Conservation (phyloP, 148 eudicot genomes). For the Rhododendron molle region DNA sequence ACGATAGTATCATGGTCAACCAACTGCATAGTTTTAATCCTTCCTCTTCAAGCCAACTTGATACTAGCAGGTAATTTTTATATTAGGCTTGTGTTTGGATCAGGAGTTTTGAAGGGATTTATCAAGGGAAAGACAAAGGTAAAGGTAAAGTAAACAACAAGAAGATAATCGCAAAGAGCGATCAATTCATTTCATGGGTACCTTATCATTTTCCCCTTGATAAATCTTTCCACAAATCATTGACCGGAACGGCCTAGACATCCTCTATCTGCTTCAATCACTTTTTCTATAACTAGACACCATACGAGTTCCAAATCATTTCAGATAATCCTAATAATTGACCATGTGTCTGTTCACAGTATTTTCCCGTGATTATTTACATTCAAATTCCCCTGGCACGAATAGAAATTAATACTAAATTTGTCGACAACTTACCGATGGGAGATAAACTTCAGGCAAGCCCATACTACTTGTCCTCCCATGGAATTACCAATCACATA, state of each 20-base stretch:
- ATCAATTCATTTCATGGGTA: not conserved
- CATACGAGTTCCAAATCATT: not conserved
- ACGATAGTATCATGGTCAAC: no score
- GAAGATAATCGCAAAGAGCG: not conserved
- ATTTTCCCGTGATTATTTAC: not conserved
- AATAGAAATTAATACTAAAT: not conserved
- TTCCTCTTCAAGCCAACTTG: not conserved
- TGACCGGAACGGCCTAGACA: not conserved
- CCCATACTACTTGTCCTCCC: constrained; percentile 69
- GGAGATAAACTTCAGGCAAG: constrained; percentile 62
- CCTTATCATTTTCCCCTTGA: not conserved
- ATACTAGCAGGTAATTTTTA: not conserved
- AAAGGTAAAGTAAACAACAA: not conserved
- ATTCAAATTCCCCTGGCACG: not conserved
- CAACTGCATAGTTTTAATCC: not conserved
- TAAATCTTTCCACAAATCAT: not conserved
- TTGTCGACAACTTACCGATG: constrained; percentile 36
- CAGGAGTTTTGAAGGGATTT: not conserved
- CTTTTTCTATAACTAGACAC: not conserved
- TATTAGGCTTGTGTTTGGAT: not conserved
- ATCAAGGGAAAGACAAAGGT: not conserved
- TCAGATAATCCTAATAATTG: not conserved
- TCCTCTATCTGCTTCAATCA: not conserved
- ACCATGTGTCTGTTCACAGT: not conserved
- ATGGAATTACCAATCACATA: constrained; percentile 60